A percentile compares a stretch with the other conserved stretches of the same genome.
These are phyloP conservation scores for Gardenia jasminoides DNA, from an alignment of 257 asterid genomes.

Conservation along the genomic window DNA sequence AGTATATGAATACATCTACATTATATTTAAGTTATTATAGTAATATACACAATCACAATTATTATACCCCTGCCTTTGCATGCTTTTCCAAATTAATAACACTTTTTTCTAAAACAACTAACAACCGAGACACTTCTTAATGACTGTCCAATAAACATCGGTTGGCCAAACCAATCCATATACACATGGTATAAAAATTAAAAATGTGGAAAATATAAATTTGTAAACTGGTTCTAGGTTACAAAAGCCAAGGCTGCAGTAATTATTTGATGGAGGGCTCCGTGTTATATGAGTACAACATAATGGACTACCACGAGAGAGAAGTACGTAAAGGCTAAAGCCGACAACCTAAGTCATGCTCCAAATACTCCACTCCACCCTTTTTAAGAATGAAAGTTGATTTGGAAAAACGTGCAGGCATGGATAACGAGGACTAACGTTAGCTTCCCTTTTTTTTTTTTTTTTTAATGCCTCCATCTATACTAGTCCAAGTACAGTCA, in stretches of 20 bases:
- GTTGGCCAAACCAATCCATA: too few species aligned
- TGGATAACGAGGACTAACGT: neutral
- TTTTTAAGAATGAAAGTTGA: constrained; percentile 1
- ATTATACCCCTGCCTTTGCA: too few species aligned
- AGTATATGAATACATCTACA: too few species aligned
- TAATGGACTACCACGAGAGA: neutral
- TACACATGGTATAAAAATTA: too few species aligned
- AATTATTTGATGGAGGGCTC: neutral
- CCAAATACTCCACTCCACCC: neutral
- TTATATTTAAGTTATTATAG: too few species aligned
- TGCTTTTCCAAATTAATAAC: too few species aligned
- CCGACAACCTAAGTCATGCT: neutral
- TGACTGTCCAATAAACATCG: too few species aligned
- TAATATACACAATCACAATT: too few species aligned
- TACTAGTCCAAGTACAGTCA: constrained; percentile 16
- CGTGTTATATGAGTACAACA: neutral
- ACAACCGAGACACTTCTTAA: too few species aligned
- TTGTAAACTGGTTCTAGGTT: neutral
- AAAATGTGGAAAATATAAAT: neutral
- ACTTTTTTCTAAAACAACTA: too few species aligned
- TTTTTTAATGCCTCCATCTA: neutral
- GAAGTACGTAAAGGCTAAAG: neutral
- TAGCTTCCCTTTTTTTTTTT: too few species aligned
- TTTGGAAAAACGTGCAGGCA: constrained; percentile 37
- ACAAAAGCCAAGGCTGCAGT: neutral